Evolutionary conservation across 83 land plant genomes (phyloP).

Genomic region (Thuja plicata): DNA sequence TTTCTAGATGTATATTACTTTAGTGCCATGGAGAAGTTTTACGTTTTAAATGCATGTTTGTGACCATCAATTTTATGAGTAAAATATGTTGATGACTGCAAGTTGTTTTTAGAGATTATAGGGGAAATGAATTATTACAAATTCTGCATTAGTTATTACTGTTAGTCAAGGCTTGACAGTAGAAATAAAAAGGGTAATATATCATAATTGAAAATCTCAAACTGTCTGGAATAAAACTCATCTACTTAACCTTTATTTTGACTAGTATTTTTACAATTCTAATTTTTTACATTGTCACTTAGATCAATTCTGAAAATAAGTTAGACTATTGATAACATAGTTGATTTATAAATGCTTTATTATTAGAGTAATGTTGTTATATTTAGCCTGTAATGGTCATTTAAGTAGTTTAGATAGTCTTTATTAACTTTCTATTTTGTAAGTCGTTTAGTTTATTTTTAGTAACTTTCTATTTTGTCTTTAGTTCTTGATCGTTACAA

Average conservation of each 20-base stretch:
- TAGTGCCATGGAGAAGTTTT: background rate
- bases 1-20: background rate
- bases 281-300: background rate
- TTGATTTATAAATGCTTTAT: background rate
- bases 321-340: background rate
- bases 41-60: background rate
- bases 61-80: background rate
- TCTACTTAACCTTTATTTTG: background rate
- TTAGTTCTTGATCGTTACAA: no score
- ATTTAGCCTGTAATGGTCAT: no score
- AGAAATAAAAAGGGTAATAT: background rate
- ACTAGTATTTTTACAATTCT: background rate
- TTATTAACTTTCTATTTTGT: no score
- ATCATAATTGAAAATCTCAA: background rate
- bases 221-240: background rate
- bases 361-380: no score
- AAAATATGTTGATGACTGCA: background rate
- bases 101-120: background rate
- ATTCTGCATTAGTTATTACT: background rate
- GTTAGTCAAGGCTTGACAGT: background rate
- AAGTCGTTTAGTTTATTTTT: no score
- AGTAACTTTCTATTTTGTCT: no score
- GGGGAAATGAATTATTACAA: background rate
- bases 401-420: no score
- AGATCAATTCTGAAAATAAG: background rate